Percentiles rank a stretch among this genome's conserved stretches.
Conservation (phyloP, 2,329 filamentous ascomycete species). For the Paraphaeosphaeria minitans region DNA sequence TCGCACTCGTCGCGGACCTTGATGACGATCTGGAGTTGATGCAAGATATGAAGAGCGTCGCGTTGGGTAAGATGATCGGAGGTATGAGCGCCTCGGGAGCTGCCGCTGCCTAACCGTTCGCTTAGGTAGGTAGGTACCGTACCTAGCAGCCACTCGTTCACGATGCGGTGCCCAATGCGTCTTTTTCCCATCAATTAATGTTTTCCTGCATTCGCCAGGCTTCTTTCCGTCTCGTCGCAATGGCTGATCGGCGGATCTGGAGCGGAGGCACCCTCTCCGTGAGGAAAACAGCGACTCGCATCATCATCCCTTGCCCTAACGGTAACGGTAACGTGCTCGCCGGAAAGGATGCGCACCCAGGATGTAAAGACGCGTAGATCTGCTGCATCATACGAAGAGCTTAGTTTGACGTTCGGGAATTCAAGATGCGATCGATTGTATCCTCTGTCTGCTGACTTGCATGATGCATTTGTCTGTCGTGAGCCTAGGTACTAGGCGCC, state of each 20-base stretch:
- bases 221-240: neutral
- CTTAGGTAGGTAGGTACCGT: neutral
- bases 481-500: no score
- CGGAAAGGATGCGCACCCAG: neutral
- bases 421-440: neutral
- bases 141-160: neutral
- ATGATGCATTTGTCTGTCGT: no score
- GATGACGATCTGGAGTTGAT: neutral
- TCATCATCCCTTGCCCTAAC: neutral
- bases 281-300: neutral
- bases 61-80: neutral
- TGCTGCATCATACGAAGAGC: neutral
- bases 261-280: neutral
- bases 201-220: neutral
- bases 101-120: neutral
- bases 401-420: neutral
- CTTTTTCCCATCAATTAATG: neutral
- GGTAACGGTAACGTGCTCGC: conserved; percentile 1
- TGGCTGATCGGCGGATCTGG: neutral
- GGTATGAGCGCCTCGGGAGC: neutral
- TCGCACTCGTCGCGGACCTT: neutral
- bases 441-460: neutral
- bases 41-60: neutral
- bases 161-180: neutral
- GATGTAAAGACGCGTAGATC: neutral